Evolutionary conservation across 2,329 filamentous ascomycete genomes (phyloP), one percentile per base, ranked within the genome.

Genomic region (Knufia fluminis): DNA sequence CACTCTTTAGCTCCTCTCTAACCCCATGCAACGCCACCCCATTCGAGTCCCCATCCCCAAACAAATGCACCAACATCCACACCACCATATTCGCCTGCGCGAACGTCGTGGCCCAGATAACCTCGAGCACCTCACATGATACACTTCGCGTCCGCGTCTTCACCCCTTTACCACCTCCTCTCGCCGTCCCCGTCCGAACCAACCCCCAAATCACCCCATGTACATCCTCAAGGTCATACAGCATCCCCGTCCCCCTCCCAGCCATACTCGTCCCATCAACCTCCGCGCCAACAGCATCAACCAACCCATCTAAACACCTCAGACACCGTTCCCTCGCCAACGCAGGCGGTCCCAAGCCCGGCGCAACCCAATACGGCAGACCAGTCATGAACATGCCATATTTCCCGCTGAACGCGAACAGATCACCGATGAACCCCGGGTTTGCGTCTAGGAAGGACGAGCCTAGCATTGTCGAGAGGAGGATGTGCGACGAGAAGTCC

Each of bases 371-470:
- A 19, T 74, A 70, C 12, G 79, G 77, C 3, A 79, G 59, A 0
- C 79, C 79, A 8, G 74, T 66, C 2, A 76, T 66, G 23, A 83
- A 66, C 17, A 71, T 68, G 39, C 73, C 69, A 58, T 79, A 77
- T 3, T 72, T 73, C 17, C 64, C 62, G 54, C 82, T 77, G 52
- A 83, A 64, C 4, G 64, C 68, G 62, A 75, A 78, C 3, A 83
- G 57, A 57, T 82, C 77, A 2, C 72, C 66, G 16, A 80, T 59
- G 54, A 79, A 65, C 58, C 70, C 57, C 1, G 78, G 71, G 53
- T 74, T 76, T 58, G 70, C 76, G 45, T 72, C 71, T 33, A 74
- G 59, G 57, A 74, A 74, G 42, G 70, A 72, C 43, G 62, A 64
- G 1, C 78, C 78, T 59, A 79, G 71, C n/a, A 80, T 54, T 0